Evolutionary conservation across 176 grass and related monocot genomes (phyloP), one percentile per base, ranked within the genome.

Genomic region (Carex cristatella): DNA sequence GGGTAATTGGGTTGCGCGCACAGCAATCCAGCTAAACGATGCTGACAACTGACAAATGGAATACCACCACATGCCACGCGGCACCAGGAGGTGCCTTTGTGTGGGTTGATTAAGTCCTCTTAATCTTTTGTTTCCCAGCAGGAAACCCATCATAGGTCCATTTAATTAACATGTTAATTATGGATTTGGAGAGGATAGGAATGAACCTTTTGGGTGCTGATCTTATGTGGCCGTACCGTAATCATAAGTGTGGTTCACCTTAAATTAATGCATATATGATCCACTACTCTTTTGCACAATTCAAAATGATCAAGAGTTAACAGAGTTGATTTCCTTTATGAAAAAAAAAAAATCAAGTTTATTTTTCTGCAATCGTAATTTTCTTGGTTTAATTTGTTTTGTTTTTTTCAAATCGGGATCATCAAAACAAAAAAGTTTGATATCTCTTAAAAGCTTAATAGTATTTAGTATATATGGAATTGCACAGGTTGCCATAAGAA

Each of bases 11-110:
- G 37, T 60, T 40, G 38, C 38, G 4, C 38, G 65, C 60, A 82
- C 35, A 79, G 7, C 18, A 82, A 82, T 57, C 81, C 81, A 83
- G 81, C 81, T 55, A 48, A 69, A 83, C 63, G 60, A 83, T 46
- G 81, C 63, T 83, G 81, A 83, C 61, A 83, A 54, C 62, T 83
- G 81, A 83, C 61, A 83, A 54, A 66, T 66, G 42, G 63, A 5
- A 10, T 68, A 27, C 57, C 31, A 55, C 80, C 80, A 82, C 59
- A 83, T 83, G 81, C 58, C 64, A 83, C 81, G 81, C 64, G 81
- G 81, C 81, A 63, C 3, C 33, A 67, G 64, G 81, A 83, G 44
- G 81, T 83, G 81, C 81, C 15, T 68, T 80, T 83, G 5, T 27
- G 38, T 4, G 8, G 9, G 16, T 44, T 37, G 42, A 14, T 83